Evolutionary conservation across 352 stramenopile species (phyloP).

Genomic region (Pythium aristosporum): DNA sequence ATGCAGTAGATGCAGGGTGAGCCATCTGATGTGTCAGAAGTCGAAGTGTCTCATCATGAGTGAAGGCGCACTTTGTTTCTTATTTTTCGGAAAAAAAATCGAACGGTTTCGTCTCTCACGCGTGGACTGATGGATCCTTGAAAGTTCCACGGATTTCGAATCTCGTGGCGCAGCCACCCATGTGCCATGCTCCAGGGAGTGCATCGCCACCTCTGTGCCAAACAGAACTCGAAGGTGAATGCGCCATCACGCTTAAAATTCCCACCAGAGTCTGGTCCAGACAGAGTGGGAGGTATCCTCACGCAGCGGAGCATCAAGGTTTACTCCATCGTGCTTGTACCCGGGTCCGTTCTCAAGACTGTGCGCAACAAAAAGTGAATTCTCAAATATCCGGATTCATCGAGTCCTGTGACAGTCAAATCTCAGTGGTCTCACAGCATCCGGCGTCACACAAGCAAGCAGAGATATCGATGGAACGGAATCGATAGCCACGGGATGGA

Average conservation of each 20-base stretch:
- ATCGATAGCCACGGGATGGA: not conserved
- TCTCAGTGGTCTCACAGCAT: conserved; percentile 16
- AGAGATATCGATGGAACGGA: not conserved
- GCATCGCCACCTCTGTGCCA: not conserved
- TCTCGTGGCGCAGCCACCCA: not conserved
- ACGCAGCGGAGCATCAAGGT: not conserved
- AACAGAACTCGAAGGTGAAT: not conserved
- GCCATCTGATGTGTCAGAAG: conserved; percentile 8
- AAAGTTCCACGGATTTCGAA: conserved; percentile 1
- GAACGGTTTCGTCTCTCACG: conserved; percentile 4
- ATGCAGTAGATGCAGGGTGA: not conserved
- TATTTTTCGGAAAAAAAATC: too few relatives aligned
- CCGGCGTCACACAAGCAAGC: conserved; percentile 19
- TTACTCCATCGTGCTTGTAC: too few relatives aligned
- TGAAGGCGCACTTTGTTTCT: not conserved
- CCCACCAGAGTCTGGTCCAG: not conserved
- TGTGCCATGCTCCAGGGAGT: too few relatives aligned
- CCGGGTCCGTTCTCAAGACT: not conserved
- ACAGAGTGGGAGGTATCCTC: not conserved
- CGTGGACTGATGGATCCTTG: not conserved
- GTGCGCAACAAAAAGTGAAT: not conserved
- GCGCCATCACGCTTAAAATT: not conserved
- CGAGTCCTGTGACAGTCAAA: conserved; percentile 15
- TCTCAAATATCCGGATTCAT: not conserved
- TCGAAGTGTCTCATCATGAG: conserved; percentile 8